These are phyloP conservation scores for Amborella trichopoda DNA, from an alignment of 164 flowering plant species.

Conservation along the genomic window DNA sequence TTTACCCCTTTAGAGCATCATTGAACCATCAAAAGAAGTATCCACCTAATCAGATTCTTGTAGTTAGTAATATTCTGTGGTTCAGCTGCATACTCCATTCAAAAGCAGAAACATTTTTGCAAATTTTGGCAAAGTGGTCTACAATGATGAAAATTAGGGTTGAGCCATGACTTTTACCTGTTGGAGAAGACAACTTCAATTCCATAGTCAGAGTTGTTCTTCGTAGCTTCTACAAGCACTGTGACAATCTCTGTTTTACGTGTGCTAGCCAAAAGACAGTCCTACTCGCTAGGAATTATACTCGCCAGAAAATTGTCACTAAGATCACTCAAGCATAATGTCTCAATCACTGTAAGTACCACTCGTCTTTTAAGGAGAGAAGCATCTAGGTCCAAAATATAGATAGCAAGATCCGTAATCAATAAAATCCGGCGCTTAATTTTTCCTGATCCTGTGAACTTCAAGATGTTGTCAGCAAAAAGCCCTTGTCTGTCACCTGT, in stretches of 20 bases:
- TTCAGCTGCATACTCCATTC: too few species aligned
- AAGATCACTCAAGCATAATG: constrained; percentile 74
- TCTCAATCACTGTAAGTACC: constrained; percentile 75
- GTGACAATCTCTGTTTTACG: constrained; percentile 86
- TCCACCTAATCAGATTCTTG: too few species aligned
- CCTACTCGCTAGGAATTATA: constrained; percentile 83
- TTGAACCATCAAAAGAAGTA: too few species aligned
- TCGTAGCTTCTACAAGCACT: constrained; percentile 64
- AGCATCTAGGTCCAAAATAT: constrained; percentile 76
- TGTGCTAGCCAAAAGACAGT: constrained; percentile 81
- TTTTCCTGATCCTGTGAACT: constrained; percentile 91
- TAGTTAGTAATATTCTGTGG: too few species aligned
- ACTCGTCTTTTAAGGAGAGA: constrained; percentile 67
- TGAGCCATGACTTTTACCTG: too few species aligned
- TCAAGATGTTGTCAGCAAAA: constrained; percentile 90
- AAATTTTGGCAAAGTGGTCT: too few species aligned
- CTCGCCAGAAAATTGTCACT: constrained; percentile 84
- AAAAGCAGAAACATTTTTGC: too few species aligned
- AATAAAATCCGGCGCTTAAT: constrained; percentile 68
- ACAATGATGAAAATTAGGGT: too few species aligned
- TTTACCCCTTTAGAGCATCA: too few species aligned
- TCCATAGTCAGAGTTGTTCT: constrained; percentile 56
- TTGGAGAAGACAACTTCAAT: constrained; percentile 68
- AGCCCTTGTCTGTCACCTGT: constrained; percentile 78
- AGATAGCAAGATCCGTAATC: constrained; percentile 77